Conservation (phyloP, 768 basidiomycete genomes). For the Russula earlei region DNA sequence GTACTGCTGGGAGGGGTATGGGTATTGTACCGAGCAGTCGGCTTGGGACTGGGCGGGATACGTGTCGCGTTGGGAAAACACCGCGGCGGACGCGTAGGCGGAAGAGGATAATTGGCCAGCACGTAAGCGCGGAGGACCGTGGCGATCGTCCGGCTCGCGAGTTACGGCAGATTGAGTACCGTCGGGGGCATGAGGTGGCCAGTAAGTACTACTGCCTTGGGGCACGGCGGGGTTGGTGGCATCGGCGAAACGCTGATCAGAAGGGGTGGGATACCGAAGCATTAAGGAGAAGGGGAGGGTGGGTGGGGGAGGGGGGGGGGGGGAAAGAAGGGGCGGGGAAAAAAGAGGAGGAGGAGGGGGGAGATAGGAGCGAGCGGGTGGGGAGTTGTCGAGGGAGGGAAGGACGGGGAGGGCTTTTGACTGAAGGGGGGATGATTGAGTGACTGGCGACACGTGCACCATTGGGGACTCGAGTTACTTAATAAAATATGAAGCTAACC, state of each 20-base stretch:
- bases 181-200: slow-evolving; percentile 4
- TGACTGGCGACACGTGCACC: slow-evolving; percentile 9
- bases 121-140: neutral
- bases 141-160: slow-evolving; percentile 7
- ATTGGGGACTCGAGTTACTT: slow-evolving; percentile 3
- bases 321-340: too few species aligned
- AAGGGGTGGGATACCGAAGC: slow-evolving; percentile 1
- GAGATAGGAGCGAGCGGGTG: neutral
- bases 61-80: neutral
- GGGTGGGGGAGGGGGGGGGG: neutral
- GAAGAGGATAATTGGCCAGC: neutral
- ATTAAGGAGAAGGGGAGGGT: neutral
- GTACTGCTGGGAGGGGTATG: slow-evolving; percentile 2
- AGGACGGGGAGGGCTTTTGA: slow-evolving; percentile 7
- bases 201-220: slow-evolving; percentile 5
- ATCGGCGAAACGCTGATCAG: slow-evolving; percentile 6
- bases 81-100: neutral
- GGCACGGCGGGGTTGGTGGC: neutral
- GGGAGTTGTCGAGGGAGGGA: neutral
- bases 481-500: neutral
- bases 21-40: neutral
- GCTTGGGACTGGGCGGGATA: neutral
- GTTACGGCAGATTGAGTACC: slow-evolving; percentile 12
- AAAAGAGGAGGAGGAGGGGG: neutral
- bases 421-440: slow-evolving; percentile 12